These are phyloP conservation scores for Tolypocladium tundrense DNA, from an alignment of 2,329 filamentous ascomycete genomes.

Conservation along the genomic window DNA sequence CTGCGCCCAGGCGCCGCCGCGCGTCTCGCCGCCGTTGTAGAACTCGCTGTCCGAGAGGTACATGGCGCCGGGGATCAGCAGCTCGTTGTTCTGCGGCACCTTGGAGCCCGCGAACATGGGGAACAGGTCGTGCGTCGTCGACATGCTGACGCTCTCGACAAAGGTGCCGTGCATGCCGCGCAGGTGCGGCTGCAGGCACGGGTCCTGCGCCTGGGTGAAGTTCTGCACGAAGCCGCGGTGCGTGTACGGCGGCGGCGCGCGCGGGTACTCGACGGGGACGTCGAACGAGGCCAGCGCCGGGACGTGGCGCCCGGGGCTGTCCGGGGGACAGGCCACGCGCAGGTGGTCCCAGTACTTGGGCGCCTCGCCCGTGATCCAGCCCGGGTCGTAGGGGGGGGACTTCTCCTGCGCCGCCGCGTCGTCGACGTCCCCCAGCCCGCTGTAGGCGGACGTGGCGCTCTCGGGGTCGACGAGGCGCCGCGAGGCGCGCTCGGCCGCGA, in stretches of 20 bases:
- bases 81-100: conserved; percentile 52
- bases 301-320: conserved; percentile 34
- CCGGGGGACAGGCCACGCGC: conserved; percentile 44
- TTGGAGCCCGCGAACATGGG: conserved; percentile 55
- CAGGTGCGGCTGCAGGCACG: conserved; percentile 48
- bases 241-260: conserved; percentile 25
- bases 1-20: conserved; percentile 45
- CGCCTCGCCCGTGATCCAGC: conserved; percentile 31
- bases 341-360: conserved; percentile 49
- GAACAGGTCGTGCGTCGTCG: conserved; percentile 42
- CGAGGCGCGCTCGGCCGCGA: conserved; percentile 34
- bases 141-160: conserved; percentile 40
- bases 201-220: conserved; percentile 46
- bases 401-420: conserved; percentile 16
- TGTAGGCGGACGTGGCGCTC: conserved; percentile 32
- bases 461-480: conserved; percentile 31
- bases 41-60: conserved; percentile 49
- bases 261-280: conserved; percentile 21
- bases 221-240: conserved; percentile 43
- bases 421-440: conserved; percentile 25
- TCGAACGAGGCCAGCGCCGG: conserved; percentile 18
- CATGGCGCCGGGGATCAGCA: conserved; percentile 54
- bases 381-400: conserved; percentile 29
- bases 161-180: conserved; percentile 45
- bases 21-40: conserved; percentile 42